These are phyloP conservation scores for Boletus subcaerulescens DNA, from an alignment of 768 basidiomycete species.

Conservation along the genomic window DNA sequence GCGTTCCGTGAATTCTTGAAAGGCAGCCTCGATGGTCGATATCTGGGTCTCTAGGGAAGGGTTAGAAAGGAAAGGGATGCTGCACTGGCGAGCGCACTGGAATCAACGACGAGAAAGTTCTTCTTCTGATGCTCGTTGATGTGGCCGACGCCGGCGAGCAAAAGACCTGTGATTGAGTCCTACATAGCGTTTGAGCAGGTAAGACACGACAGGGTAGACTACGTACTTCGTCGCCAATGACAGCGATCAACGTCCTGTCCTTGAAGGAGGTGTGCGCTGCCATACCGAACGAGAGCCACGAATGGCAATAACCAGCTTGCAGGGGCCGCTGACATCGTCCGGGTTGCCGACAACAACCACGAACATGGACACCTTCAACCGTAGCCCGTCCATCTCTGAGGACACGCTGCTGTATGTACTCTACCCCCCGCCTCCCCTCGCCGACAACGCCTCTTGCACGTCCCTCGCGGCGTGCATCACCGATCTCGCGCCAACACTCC, in stretches of 20 bases:
- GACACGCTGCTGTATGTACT: slow-evolving; percentile 80
- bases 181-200: slow-evolving; percentile 32
- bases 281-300: slow-evolving; percentile 35
- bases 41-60: slow-evolving; percentile 75
- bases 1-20: slow-evolving; percentile 92
- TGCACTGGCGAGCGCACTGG: slow-evolving; percentile 58
- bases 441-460: slow-evolving; percentile 59
- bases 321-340: not conserved
- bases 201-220: not conserved
- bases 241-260: slow-evolving; percentile 86
- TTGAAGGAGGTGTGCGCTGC: slow-evolving; percentile 57
- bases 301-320: slow-evolving; percentile 11
- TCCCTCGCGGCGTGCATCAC: slow-evolving; percentile 69
- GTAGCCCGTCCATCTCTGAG: slow-evolving; percentile 75
- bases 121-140: slow-evolving; percentile 88
- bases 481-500: slow-evolving; percentile 48
- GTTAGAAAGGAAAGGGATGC: slow-evolving; percentile 6
- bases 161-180: slow-evolving; percentile 96
- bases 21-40: slow-evolving; percentile 85
- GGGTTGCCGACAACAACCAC: not conserved
- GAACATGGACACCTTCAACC: slow-evolving; percentile 67
- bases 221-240: slow-evolving; percentile 94
- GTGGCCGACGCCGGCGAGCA: slow-evolving; percentile 94
- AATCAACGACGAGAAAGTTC: slow-evolving; percentile 95
- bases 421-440: slow-evolving; percentile 52